Evolutionary conservation across 805 yeast genomes (phyloP), one percentile per base, ranked within the genome.

Genomic region (Jamesozyma hellenica): DNA sequence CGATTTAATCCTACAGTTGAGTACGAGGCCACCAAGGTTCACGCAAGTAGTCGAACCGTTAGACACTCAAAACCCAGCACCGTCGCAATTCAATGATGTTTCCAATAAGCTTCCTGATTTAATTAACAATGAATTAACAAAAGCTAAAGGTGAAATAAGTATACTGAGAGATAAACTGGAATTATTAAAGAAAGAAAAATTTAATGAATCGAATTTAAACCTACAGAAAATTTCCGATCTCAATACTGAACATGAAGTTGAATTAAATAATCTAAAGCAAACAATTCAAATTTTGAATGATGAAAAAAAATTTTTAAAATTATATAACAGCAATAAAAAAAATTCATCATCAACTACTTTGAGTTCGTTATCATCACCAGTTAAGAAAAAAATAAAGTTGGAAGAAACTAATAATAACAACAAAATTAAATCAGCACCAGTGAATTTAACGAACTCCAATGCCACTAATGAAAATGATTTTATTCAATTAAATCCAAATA

Each of bases 131-230:
- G 19, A 30, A 30, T 16, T 30, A 14, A 30, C 19, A n/a, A 62
- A 69, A 28, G 80, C 84, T 4, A 74, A 73, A 40, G 96, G 96
- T 2, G 95, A 88, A 52, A 77, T 83, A 28, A 78, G 92, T 12
- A 78, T 87, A 28, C 65, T 88, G 14, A 66, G 94, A 40, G 75
- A 79, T 9, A 84, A 78, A 49, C 61, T 82, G 16, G 61, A 69
- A 16, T 68, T 71, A 32, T 44, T 73, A 3, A 72, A 71, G 37
- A 53, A 52, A 19, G 66, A 63, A 36, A 63, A 63, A 32, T 62
- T 62, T 5, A 58, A 56, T 1, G 77, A 73, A 45, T 51, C 63
- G 19, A 43, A 50, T 26, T 42, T 41, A 7, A 61, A 60, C 37
- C 43, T 45, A 4, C 45, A 50, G 4, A 58, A 56, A 17, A 46